Evolutionary conservation across 2,329 filamentous ascomycete species (phyloP), one percentile per base, ranked within the genome.

Genomic region (Phaeomoniella chlamydospora): DNA sequence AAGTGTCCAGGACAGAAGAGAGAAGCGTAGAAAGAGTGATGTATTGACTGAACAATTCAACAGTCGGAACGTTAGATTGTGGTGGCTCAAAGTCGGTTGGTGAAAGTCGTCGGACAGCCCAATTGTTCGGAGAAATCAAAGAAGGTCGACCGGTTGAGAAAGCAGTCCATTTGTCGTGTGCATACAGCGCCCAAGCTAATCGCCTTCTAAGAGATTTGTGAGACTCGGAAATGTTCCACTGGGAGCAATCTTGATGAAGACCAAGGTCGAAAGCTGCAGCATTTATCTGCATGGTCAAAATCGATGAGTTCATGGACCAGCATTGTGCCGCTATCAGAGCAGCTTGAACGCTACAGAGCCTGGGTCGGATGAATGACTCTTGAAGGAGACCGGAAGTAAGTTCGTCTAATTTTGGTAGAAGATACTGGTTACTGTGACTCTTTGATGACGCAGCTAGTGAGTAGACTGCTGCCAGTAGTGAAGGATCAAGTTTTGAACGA

Each of bases 111-210:
- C 54, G 52, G 4, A 92, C 84, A 2, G 78, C 84, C 85, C 85
- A 93, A 54, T 92, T 76, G 14, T 67, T 62, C 13, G 65, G 57
- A 43, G 72, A 71, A 38, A 78, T 75, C 45, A 92, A 85, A 3
- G 84, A 90, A 1, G 85, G 85, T 9, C 85, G 77, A 9, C 85
- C 85, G 49, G 90, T 81, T 16, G 88, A 77, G n/a, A 93, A 65
- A 2, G 84, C 78, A n/a, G 80, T 83, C 85, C 85, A 93, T 55
- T 83, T 90, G 57, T 94, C 87, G 59, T 94, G 85, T 78, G 90
- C 88, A 53, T 90, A 93, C 35, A 93, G 58, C 2, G 83, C 85
- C 86, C 87, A 94, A 1, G 84, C 84, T 31, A 94, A 70, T 33
- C 86, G 74, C 53, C 88, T 90, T 41, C 87, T 71, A 40, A 94